Evolutionary conservation across 176 grass and related monocot genomes (phyloP).

Genomic region (Carex pumila): DNA sequence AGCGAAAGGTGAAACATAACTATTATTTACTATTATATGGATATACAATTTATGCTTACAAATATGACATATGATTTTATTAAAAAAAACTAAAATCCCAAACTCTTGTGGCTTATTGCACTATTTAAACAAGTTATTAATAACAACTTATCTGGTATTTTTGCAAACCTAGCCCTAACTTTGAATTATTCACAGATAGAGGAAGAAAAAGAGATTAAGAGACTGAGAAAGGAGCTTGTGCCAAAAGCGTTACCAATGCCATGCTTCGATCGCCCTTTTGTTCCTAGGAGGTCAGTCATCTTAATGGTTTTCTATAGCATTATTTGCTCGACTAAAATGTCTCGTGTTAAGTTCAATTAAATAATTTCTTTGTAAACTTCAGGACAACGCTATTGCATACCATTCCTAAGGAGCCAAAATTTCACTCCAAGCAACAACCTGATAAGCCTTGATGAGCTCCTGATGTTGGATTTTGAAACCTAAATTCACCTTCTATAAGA

Average conservation of each 20-base stretch:
- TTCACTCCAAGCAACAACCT: constrained; percentile 33
- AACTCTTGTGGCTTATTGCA: neutral
- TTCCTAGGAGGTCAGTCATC: constrained; percentile 50
- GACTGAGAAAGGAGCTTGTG: constrained; percentile 57
- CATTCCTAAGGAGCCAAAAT: constrained; percentile 69
- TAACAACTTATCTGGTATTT: neutral
- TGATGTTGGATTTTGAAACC: neutral
- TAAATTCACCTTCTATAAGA: neutral
- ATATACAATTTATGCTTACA: neutral
- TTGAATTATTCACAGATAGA: constrained; percentile 35
- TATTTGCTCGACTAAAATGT: neutral
- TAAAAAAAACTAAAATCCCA: neutral
- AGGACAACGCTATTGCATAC: constrained; percentile 52
- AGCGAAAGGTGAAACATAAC: constrained; percentile 41
- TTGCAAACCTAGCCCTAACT: neutral
- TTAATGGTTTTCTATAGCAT: neutral
- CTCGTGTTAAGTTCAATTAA: neutral
- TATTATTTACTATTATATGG: neutral
- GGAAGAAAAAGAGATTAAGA: constrained; percentile 68
- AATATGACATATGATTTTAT: neutral
- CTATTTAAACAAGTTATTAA: neutral
- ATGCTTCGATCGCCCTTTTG: constrained; percentile 60
- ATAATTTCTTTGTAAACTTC: neutral
- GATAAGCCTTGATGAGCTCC: constrained; percentile 25
- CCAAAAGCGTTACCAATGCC: constrained; percentile 74